phyloP scores from a whole-genome alignment of 208 protist genomes.

The Crithidia expoeki region DNA sequence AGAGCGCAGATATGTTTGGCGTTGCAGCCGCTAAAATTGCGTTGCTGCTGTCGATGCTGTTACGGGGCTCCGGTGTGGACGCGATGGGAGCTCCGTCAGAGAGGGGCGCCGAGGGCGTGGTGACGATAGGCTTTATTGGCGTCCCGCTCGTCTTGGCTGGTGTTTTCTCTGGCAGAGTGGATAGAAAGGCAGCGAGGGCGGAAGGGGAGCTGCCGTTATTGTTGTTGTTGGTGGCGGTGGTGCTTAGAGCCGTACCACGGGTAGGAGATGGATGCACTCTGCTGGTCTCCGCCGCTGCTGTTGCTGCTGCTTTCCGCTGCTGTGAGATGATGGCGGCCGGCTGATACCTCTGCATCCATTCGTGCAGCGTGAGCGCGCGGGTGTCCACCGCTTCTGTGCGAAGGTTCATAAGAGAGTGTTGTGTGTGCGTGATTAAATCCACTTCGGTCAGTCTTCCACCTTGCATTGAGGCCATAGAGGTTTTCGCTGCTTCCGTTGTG shows the following conservation, averaged over 20 bases:
- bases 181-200: neutral
- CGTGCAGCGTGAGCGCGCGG: constrained; percentile 13
- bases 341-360: constrained; percentile 32
- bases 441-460: neutral
- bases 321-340: constrained; percentile 20
- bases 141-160: constrained; percentile 1
- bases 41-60: neutral
- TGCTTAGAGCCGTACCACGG: neutral
- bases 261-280: neutral
- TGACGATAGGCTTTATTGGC: neutral
- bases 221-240: too few species aligned
- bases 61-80: neutral
- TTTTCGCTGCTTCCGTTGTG: neutral
- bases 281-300: neutral
- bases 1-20: constrained; percentile 11
- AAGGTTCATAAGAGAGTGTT: constrained; percentile 14
- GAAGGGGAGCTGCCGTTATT: constrained; percentile 8
- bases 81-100: neutral
- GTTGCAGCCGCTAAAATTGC: neutral
- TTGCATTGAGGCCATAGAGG: neutral
- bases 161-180: neutral
- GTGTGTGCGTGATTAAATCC: constrained; percentile 10
- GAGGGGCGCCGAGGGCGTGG: neutral
- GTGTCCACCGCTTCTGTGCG: constrained; percentile 22
- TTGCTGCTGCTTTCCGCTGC: constrained; percentile 12